phyloP scores from a whole-genome alignment of 2,329 filamentous ascomycete species.

The Aaosphaeria pasadenensis region DNA sequence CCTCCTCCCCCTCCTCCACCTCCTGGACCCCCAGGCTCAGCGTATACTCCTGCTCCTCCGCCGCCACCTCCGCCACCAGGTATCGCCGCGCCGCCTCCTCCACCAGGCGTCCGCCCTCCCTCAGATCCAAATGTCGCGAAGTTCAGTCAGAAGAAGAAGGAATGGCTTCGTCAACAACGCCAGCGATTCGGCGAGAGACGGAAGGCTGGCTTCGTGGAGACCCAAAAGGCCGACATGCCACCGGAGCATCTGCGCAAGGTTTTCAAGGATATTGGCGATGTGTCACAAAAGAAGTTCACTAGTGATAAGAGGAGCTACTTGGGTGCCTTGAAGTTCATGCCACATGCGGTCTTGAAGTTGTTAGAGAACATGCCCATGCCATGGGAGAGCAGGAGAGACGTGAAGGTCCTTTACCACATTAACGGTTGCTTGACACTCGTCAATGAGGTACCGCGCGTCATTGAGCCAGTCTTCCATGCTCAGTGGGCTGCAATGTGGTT shows the following conservation, averaged over 20 bases:
- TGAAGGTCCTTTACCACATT: constrained; percentile 97
- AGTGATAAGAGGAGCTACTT: constrained; percentile 98
- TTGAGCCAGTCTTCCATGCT: constrained; percentile 95
- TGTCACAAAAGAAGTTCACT: constrained; percentile 98
- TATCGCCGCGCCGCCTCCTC: constrained; percentile 67
- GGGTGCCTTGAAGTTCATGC: constrained; percentile 98
- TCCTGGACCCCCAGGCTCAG: constrained; percentile 28
- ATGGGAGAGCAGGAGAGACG: constrained; percentile 93
- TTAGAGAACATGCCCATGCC: constrained; percentile 99
- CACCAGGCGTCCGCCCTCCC: constrained; percentile 62
- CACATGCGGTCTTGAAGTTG: constrained; percentile 93
- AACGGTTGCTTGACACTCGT: constrained; percentile 96
- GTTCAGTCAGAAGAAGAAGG: constrained; percentile 97
- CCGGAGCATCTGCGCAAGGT: constrained; percentile 98
- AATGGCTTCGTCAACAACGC: constrained; percentile 90
- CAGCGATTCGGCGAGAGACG: constrained; percentile 96
- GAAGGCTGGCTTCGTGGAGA: constrained; percentile 94
- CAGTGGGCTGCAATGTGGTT: constrained; percentile 99
- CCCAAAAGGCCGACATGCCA: constrained; percentile 97
- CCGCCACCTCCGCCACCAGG: constrained; percentile 49
- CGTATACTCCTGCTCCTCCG: constrained; percentile 26
- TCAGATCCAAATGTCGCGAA: constrained; percentile 85
- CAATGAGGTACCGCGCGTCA: constrained; percentile 93
- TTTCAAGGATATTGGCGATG: constrained; percentile 96
- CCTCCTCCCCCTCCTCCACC: constrained; percentile 46